Evolutionary conservation across 169 alveolate genomes (phyloP).

Genomic region (Eimeria acervulina): DNA sequence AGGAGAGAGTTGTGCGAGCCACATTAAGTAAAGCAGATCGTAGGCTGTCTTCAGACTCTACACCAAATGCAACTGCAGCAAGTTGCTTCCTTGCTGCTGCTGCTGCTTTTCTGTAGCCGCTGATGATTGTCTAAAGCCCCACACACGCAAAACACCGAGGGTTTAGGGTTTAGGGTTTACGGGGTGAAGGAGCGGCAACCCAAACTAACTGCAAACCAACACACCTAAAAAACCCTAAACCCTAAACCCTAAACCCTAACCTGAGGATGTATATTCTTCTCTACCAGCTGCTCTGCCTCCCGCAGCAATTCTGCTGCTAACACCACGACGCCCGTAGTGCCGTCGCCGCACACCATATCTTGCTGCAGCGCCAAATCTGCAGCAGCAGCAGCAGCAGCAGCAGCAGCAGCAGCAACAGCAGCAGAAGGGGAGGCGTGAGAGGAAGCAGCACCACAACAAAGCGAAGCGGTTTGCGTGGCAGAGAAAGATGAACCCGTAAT

Average conservation of each 20-base stretch:
- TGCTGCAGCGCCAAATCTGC: conserved; percentile 92
- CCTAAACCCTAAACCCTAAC: conserved; percentile 71
- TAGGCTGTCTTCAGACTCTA: conserved; percentile 84
- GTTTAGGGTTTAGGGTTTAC: conserved; percentile 36
- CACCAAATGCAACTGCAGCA: conserved; percentile 88
- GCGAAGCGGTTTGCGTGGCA: too few relatives aligned
- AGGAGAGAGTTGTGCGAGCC: conserved; percentile 98
- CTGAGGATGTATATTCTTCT: conserved; percentile 98
- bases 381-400: too few relatives aligned
- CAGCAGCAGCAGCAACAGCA: neutral
- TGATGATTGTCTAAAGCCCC: conserved; percentile 85
- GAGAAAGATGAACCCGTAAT: too few relatives aligned
- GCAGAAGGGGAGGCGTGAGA: neutral
- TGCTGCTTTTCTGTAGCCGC: conserved; percentile 92
- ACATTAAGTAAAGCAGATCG: conserved; percentile 93
- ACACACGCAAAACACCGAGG: neutral
- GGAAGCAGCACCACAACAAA: conserved; percentile 16
- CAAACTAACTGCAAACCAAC: neutral
- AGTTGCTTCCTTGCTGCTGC: conserved; percentile 92
- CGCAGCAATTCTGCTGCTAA: conserved; percentile 99
- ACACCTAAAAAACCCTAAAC: neutral
- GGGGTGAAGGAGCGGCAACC: neutral
- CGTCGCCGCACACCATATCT: conserved; percentile 97
- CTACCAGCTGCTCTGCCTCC: conserved; percentile 98
- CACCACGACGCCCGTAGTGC: conserved; percentile 99